phyloP scores from a whole-genome alignment of 805 yeast species.

The Pichia cephalocereana region DNA sequence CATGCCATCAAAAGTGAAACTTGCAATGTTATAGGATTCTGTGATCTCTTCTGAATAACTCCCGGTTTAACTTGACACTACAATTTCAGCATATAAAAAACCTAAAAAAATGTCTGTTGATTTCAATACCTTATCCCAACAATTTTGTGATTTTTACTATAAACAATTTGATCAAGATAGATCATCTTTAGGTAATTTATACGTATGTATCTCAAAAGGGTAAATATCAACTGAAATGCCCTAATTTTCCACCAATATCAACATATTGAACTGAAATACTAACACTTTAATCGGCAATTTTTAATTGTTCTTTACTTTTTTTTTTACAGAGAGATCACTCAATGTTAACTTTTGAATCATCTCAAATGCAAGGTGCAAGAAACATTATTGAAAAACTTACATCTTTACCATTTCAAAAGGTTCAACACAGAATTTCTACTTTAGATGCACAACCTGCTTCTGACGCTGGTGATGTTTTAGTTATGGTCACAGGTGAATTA shows the following conservation, averaged over 20 bases:
- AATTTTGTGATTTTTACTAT: constrained; percentile 92
- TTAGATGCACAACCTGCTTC: constrained; percentile 98
- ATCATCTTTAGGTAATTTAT: constrained; percentile 82
- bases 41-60: too few species aligned
- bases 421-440: constrained; percentile 87
- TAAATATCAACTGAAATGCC: too few species aligned
- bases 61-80: too few species aligned
- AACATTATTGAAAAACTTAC: constrained; percentile 87
- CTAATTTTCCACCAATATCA: too few species aligned
- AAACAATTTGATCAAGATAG: constrained; percentile 92
- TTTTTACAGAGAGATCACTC: constrained; percentile 69
- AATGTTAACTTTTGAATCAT: constrained; percentile 93
- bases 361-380: constrained; percentile 91
- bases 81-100: background rate
- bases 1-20: too few species aligned
- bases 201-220: constrained; percentile 34
- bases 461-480: constrained; percentile 84
- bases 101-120: constrained; percentile 25
- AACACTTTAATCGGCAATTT: too few species aligned
- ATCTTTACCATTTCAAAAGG: constrained; percentile 85
- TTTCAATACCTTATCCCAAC: constrained; percentile 36
- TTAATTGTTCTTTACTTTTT: background rate
- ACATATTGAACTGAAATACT: too few species aligned
- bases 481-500: constrained; percentile 95
- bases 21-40: too few species aligned